These are phyloP conservation scores for Pseudogymnoascus pannorum DNA, from an alignment of 2,329 filamentous ascomycete genomes.

Conservation along the genomic window DNA sequence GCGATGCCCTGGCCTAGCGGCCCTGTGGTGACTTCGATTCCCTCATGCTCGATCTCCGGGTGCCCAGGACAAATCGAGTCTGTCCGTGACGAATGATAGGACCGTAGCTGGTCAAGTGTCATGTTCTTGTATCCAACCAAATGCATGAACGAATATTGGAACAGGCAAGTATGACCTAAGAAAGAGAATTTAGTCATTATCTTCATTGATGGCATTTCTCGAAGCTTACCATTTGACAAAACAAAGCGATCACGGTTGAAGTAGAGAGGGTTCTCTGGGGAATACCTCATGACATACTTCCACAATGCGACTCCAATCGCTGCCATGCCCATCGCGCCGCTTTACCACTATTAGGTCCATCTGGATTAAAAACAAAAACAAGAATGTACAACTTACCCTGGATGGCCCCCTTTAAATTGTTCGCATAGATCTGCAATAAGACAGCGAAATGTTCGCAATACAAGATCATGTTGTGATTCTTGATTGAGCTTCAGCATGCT, in stretches of 20 bases:
- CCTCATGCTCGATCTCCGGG: conserved; percentile 43
- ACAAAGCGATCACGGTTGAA: conserved; percentile 39
- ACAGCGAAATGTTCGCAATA: conserved; percentile 52
- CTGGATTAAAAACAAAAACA: not conserved
- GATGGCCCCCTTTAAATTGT: conserved; percentile 63
- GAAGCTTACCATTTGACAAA: conserved; percentile 34
- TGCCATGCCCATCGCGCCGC: conserved; percentile 36
- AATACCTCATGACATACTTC: conserved; percentile 37
- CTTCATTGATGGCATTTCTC: not conserved
- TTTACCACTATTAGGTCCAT: not conserved
- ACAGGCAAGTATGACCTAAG: conserved; percentile 37
- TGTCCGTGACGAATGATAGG: conserved; percentile 35
- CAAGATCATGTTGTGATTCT: conserved; percentile 32
- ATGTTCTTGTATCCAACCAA: conserved; percentile 39
- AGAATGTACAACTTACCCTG: conserved; percentile 42
- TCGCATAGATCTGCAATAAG: conserved; percentile 63
- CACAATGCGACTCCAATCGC: conserved; percentile 37
- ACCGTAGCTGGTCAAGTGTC: conserved; percentile 41
- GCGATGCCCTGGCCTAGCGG: not conserved
- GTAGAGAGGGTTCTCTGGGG: conserved; percentile 32
- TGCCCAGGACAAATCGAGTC: conserved; percentile 39
- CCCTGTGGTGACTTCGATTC: conserved; percentile 25
- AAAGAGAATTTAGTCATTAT: not conserved
- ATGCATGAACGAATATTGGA: conserved; percentile 39
- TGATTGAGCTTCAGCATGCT: not conserved